These are phyloP conservation scores for Termitomyces sp. DNA, from an alignment of 768 basidiomycete species.

Conservation along the genomic window DNA sequence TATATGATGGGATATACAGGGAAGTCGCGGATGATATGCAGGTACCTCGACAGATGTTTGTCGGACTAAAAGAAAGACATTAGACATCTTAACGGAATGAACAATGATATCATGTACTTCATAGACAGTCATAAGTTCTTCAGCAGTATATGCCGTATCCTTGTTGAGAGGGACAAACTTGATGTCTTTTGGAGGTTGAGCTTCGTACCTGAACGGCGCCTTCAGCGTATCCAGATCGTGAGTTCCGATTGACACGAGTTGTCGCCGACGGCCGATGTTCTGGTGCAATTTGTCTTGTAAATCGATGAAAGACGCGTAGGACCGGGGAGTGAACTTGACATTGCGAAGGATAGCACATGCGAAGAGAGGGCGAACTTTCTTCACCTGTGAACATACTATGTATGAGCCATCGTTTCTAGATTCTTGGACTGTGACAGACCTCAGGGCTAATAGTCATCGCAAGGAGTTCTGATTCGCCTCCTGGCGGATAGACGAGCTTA, in stretches of 20 bases:
- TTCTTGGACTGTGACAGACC: slow-evolving; percentile 34
- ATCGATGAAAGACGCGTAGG: slow-evolving; percentile 97
- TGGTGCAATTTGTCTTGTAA: slow-evolving; percentile 99
- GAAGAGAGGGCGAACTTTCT: slow-evolving; percentile 83
- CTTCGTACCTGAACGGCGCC: slow-evolving; percentile 85
- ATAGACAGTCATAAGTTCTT: slow-evolving; percentile 89
- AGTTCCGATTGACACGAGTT: slow-evolving; percentile 94
- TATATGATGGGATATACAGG: slow-evolving; percentile 98
- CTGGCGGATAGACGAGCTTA: slow-evolving; percentile 64
- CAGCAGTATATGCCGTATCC: slow-evolving; percentile 71
- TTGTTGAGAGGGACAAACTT: slow-evolving; percentile 88
- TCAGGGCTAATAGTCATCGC: slow-evolving; percentile 69
- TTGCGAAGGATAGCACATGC: slow-evolving; percentile 89
- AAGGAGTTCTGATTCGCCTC: slow-evolving; percentile 59
- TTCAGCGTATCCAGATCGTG: slow-evolving; percentile 91
- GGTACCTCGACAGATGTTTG: slow-evolving; percentile 83
- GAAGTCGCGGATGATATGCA: slow-evolving; percentile 90
- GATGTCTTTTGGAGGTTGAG: slow-evolving; percentile 78
- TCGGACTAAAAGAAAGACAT: slow-evolving; percentile 57
- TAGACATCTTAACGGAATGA: not conserved
- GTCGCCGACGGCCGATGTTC: slow-evolving; percentile 86
- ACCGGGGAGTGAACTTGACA: slow-evolving; percentile 79
- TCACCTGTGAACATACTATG: slow-evolving; percentile 42
- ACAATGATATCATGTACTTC: slow-evolving; percentile 53
- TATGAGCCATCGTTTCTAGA: not conserved